Percentiles rank a stretch among this genome's conserved stretches.
Evolutionary conservation across 305 asterid species (phyloP).

Genomic region (Stenogyne calaminthoides): DNA sequence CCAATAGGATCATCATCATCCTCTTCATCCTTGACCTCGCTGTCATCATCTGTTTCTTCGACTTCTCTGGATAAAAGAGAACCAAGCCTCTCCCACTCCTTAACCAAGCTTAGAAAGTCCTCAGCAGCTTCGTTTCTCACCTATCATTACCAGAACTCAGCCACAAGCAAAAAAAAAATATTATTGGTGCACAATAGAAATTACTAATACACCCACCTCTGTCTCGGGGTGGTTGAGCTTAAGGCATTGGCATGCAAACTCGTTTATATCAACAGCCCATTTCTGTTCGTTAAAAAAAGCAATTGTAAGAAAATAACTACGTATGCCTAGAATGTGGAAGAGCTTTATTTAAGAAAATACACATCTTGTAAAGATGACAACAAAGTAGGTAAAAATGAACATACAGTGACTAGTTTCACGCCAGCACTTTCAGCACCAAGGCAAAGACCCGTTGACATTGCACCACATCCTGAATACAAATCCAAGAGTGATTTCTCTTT

Average conservation of each 20-base stretch:
- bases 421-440: slow-evolving; percentile 66
- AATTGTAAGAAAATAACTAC: background rate
- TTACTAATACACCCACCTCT: slow-evolving; percentile 38
- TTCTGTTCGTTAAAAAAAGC: slow-evolving; percentile 41
- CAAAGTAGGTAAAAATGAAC: slow-evolving; percentile 18
- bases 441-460: slow-evolving; percentile 80
- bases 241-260: slow-evolving; percentile 64
- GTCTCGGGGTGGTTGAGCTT: slow-evolving; percentile 70
- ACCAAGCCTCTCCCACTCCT: slow-evolving; percentile 75
- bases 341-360: background rate
- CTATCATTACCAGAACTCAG: slow-evolving; percentile 28
- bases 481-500: slow-evolving; percentile 55
- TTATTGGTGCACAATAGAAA: background rate
- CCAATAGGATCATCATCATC: slow-evolving; percentile 27
- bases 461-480: slow-evolving; percentile 84
- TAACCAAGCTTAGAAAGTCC: slow-evolving; percentile 52
- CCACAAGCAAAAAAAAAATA: slow-evolving; percentile 1
- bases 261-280: slow-evolving; percentile 75
- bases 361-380: background rate
- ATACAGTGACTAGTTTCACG: slow-evolving; percentile 63
- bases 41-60: slow-evolving; percentile 10
- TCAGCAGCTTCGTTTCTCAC: slow-evolving; percentile 71
- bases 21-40: slow-evolving; percentile 2
- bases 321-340: background rate
- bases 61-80: slow-evolving; percentile 32